Evolutionary conservation across 2,329 filamentous ascomycete species (phyloP), one percentile per base, ranked within the genome.

Genomic region (Colletotrichum sp.): DNA sequence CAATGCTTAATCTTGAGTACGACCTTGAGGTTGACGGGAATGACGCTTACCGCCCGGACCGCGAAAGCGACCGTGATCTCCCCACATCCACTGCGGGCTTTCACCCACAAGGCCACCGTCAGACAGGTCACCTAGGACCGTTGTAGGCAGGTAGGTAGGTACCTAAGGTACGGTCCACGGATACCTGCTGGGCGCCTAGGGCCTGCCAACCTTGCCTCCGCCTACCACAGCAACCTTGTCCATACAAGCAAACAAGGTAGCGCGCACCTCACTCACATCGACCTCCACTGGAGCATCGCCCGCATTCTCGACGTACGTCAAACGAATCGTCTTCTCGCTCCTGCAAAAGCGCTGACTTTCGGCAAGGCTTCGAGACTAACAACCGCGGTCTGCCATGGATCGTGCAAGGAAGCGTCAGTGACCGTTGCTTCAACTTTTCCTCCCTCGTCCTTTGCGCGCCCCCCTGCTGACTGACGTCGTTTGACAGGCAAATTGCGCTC

Each of bases 401-500:
- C 91, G 92, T 86, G 87, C 88, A 86, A 91, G 90, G 83, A 92
- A 92, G 88, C 90, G 92, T 93, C 79, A 80, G 90, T 83, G 21
- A n/a, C 39, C 32, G 12, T 59, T 57, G 10, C 28, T 18, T 24
- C 15, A n/a, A 16, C 30, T 15, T 63, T 16, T 26, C 24, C 26
- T 52, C 44, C 44, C 44, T 52, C 44, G n/a, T 52, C 44, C n/a
- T 52, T 52, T 52, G 44, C 44, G 44, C 32, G 28, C 32, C 39
- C 26, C 36, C n/a, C 4, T 59, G n/a, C 66, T 30, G 49, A 34
- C 69, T 77, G 70, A 77, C 72, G 32, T 63, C 57, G 12, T 79
- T 59, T 21, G 7, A 52, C 83, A 98, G 96, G 95, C 88, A 95
- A 98, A 89, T 90, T 99, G 87, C 95, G 96, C 89, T 92, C 94